Percentiles rank a stretch among this genome's conserved stretches.
Conservation (phyloP, 2,329 filamentous ascomycete genomes). For the Paramyrothecium sp. region DNA sequence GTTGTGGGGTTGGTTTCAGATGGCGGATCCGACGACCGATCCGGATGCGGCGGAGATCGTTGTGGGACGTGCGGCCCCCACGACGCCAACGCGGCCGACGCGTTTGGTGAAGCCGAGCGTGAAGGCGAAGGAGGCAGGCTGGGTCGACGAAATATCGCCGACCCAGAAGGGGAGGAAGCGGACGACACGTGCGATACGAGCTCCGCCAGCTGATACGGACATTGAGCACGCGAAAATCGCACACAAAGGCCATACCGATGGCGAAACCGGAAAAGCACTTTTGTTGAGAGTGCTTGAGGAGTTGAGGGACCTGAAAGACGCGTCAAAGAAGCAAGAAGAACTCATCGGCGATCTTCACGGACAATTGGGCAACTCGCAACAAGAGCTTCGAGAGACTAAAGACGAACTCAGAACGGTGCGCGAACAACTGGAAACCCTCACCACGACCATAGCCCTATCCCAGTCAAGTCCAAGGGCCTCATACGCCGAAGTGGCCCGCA, state of each 20-base stretch:
- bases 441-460: neutral
- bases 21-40: too few relatives aligned
- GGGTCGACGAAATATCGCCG: too few relatives aligned
- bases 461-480: neutral
- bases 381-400: neutral
- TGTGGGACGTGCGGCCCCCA: neutral
- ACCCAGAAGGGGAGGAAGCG: too few relatives aligned
- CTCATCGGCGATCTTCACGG: neutral
- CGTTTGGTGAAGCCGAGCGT: too few relatives aligned
- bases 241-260: neutral
- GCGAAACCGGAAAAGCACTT: too few relatives aligned
- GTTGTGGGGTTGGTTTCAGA: neutral
- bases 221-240: neutral
- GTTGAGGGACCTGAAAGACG: too few relatives aligned
- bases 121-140: too few relatives aligned
- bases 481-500: slow-evolving; percentile 1
- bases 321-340: neutral
- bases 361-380: neutral
- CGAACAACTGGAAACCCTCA: slow-evolving; percentile 3
- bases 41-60: neutral
- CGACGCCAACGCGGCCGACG: neutral
- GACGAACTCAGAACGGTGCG: neutral
- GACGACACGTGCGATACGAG: neutral
- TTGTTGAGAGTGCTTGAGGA: too few relatives aligned
- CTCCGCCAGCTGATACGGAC: neutral